Base-by-base conservation (phyloP, 495 filamentous ascomycete species). In the Cercophora samala region DNA sequence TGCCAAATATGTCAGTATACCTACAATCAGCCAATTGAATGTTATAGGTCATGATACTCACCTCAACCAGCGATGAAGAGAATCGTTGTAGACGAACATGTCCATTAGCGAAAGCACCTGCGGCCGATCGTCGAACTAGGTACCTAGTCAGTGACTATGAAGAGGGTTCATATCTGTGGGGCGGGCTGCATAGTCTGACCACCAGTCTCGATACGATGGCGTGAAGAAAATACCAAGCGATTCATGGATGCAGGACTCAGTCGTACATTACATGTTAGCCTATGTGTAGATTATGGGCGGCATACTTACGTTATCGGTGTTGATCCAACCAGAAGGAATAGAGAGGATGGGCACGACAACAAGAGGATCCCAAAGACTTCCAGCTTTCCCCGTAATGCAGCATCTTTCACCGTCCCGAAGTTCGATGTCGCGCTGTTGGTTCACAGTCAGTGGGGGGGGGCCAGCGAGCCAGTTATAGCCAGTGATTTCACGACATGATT, bases 161-260 rank as follows among this genome's bases (percentile, higher is more conserved):
- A 68, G 69, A 51, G 68, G 63, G 8, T 37, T 64, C 58, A 67
- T 67, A 18, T 13, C 23, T 42, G 52, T 60, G 19, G 73, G 71
- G 25, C 69, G 54, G 58, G 32, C 65, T 29, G 63, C 64, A 62
- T 75, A 72, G 32, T 66, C 68, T 21, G 75, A 62, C 75, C 71
- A 75, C 73, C 75, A 77, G 58, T 75, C 73, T 19, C 73, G 71
- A 61, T 75, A 74, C 18, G 63, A 64, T 2, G 69, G 71, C 15
- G 69, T 68, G 22, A 76, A 73, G 65, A 75, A 76, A 26, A 70
- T 72, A 32, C 72, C 72, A n/a, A 76, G 72, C 72, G 74, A 73
- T 21, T 66, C 65, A 25, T 62, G 22, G 65, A 56, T n/a, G 59
- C 55, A n/a, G 55, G 26, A 32, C 24, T 46, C 13, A 54, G 3